Conservation (phyloP, 2,329 filamentous ascomycete genomes). For the Calcarisporium arbuscula region DNA sequence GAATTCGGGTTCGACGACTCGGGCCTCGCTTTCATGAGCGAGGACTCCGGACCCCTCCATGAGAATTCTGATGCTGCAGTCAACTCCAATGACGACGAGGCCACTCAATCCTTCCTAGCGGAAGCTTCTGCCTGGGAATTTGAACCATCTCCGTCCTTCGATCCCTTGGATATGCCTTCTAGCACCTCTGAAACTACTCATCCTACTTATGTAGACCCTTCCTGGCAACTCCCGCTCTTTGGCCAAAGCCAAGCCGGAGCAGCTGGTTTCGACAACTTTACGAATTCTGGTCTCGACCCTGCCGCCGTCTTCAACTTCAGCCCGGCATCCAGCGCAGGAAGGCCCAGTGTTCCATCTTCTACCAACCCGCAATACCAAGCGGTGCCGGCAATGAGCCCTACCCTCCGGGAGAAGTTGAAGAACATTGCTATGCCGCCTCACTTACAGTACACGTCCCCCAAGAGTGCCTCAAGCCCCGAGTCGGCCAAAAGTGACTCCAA, state of each 20-base stretch:
- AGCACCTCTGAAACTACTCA: constrained; percentile 26
- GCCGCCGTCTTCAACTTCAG: constrained; percentile 24
- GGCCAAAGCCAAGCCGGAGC: constrained; percentile 27
- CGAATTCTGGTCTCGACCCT: constrained; percentile 28
- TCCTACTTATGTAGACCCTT: constrained; percentile 24
- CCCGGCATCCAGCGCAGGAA: constrained; percentile 18
- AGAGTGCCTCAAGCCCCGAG: constrained; percentile 52
- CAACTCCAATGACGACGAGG: constrained; percentile 24
- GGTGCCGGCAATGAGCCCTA: constrained; percentile 41
- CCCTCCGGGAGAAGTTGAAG: constrained; percentile 54
- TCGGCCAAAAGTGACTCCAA: constrained; percentile 45
- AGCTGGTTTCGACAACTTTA: constrained; percentile 24
- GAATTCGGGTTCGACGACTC: constrained; percentile 40
- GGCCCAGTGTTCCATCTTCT: constrained; percentile 18
- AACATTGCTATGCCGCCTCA: constrained; percentile 60
- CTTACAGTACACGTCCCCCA: constrained; percentile 53
- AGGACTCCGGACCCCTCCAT: constrained; percentile 20
- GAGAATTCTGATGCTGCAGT: constrained; percentile 26
- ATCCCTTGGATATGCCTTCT: constrained; percentile 35
- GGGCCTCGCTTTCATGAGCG: constrained; percentile 30
- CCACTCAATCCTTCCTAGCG: constrained; percentile 25
- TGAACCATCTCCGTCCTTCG: constrained; percentile 41
- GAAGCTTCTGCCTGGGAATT: constrained; percentile 38
- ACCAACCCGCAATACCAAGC: constrained; percentile 22
- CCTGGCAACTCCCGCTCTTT: constrained; percentile 28